phyloP scores from a whole-genome alignment of 2,329 filamentous ascomycete genomes.

The Sphaerulina populicola region DNA sequence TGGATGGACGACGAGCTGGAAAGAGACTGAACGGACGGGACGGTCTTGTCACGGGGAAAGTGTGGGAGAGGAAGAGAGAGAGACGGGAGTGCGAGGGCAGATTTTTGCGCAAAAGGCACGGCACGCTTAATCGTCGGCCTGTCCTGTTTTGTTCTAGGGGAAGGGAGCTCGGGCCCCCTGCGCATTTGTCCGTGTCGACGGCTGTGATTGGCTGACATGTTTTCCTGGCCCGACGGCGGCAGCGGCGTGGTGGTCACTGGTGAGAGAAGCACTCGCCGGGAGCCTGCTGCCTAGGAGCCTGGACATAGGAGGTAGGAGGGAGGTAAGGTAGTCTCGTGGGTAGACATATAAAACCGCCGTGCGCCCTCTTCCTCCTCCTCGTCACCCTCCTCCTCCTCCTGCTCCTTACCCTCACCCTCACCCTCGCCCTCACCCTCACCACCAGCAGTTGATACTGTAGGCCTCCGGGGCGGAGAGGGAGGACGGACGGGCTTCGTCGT shows the following conservation, averaged over 20 bases:
- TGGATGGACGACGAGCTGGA: constrained; percentile 15
- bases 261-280: too few relatives aligned
- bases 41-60: constrained; percentile 24
- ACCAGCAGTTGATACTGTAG: too few relatives aligned
- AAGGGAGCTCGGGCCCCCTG: constrained; percentile 18
- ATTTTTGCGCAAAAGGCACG: constrained; percentile 22
- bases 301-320: too few relatives aligned
- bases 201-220: constrained; percentile 20
- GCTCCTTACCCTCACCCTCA: too few relatives aligned
- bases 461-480: background rate
- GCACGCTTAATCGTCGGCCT: constrained; percentile 22
- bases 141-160: constrained; percentile 6
- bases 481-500: constrained; percentile 11
- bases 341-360: too few relatives aligned
- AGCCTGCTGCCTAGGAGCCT: too few relatives aligned
- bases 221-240: constrained; percentile 12
- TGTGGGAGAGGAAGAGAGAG: constrained; percentile 21
- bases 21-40: constrained; percentile 19
- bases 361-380: too few relatives aligned
- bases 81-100: constrained; percentile 17
- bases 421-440: too few relatives aligned
- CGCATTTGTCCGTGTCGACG: constrained; percentile 14
- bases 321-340: too few relatives aligned
- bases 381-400: too few relatives aligned
- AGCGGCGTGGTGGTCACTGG: constrained; percentile 15